Evolutionary conservation across 2,329 filamentous ascomycete species (phyloP).

Genomic region (Colletotrichum destructivum): DNA sequence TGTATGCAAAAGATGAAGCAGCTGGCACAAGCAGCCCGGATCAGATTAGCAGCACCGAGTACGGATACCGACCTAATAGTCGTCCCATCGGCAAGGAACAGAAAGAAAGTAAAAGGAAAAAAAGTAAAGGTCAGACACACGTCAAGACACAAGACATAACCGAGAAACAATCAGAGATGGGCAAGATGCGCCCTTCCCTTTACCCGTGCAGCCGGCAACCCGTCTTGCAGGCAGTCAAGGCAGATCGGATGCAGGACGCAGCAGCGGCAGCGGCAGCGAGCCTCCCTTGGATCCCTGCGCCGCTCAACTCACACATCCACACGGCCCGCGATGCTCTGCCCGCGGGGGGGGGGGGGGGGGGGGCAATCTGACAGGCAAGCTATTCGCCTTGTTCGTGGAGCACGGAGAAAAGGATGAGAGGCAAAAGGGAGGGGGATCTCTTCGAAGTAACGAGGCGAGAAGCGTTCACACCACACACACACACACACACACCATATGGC

Average conservation of each 20-base stretch:
- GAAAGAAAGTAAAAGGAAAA: neutral
- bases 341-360: no score
- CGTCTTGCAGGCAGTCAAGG: constrained; percentile 25
- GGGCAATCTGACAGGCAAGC: no score
- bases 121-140: neutral
- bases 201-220: constrained; percentile 22
- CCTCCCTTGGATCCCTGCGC: neutral
- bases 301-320: constrained; percentile 9
- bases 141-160: neutral
- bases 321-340: neutral
- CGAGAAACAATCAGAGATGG: neutral
- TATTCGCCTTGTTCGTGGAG: no score
- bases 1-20: neutral
- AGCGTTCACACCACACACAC: neutral
- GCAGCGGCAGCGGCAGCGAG: neutral
- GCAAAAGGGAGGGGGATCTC: no score
- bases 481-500: no score
- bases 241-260: constrained; percentile 9
- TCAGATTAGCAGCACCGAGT: neutral
- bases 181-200: constrained; percentile 9
- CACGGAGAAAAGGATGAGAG: no score
- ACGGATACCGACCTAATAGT: no score
- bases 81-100: neutral
- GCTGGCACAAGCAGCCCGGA: constrained; percentile 1
- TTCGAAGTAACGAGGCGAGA: neutral